Percentiles rank a stretch among this genome's conserved stretches.
Conservation (phyloP, 495 filamentous ascomycete genomes). For the Tuber aestivum region DNA sequence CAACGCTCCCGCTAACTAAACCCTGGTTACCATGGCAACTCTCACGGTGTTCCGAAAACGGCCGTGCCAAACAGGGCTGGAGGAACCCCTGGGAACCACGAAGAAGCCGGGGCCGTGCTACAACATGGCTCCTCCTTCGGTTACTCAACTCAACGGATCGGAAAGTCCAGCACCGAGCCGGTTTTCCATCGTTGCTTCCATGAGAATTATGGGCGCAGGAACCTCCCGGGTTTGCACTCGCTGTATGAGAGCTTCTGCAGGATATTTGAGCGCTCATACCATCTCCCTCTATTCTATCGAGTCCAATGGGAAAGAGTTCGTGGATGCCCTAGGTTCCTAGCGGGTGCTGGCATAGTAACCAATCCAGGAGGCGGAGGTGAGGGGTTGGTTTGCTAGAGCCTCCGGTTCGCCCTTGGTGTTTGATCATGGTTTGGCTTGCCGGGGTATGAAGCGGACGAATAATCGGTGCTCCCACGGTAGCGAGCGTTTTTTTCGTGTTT, state of each 20-base stretch:
- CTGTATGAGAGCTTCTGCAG: neutral
- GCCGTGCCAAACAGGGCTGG: neutral
- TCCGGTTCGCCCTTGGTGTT: neutral
- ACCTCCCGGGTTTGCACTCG: neutral
- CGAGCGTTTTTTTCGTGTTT: neutral
- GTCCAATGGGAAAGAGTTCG: neutral
- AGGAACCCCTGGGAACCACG: neutral
- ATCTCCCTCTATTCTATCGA: neutral
- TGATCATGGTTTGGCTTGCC: neutral
- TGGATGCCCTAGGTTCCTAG: neutral
- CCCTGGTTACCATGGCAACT: neutral
- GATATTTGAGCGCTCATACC: neutral
- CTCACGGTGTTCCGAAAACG: neutral
- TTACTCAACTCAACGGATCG: neutral
- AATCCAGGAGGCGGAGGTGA: neutral
- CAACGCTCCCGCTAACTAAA: neutral
- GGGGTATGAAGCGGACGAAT: neutral
- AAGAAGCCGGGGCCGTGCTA: neutral
- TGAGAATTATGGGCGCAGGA: neutral
- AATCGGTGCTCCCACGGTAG: neutral
- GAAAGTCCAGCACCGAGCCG: neutral
- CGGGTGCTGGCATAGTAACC: neutral
- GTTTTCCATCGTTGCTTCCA: neutral
- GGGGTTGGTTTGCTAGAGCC: neutral
- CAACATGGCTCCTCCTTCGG: neutral